Evolutionary conservation across 2,329 filamentous ascomycete genomes (phyloP).

Genomic region (Diaporthe citrichinensis): DNA sequence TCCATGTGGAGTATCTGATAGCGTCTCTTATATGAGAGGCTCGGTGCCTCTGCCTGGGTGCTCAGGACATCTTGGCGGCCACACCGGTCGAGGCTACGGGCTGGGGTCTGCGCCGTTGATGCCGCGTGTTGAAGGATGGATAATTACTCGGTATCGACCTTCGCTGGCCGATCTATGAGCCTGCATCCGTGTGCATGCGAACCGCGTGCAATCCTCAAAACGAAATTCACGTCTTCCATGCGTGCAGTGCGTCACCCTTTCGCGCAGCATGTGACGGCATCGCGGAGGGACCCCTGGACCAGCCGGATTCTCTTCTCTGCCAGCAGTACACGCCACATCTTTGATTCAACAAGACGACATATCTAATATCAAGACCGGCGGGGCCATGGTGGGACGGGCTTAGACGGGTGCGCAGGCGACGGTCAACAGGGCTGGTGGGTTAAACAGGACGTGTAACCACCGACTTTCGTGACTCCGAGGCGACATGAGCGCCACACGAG

Average conservation of each 20-base stretch:
- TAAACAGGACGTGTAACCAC: neutral
- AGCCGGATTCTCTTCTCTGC: conserved; percentile 14
- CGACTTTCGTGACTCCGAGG: neutral
- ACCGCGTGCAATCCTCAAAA: neutral
- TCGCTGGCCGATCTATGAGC: neutral
- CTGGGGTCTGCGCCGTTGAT: neutral
- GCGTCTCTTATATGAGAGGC: neutral
- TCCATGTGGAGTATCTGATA: neutral
- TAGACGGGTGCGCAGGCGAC: conserved; percentile 12
- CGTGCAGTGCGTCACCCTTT: neutral
- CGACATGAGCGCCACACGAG: neutral
- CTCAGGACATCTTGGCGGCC: neutral
- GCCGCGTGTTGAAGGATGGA: neutral
- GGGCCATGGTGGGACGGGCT: conserved; percentile 4
- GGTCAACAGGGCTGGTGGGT: conserved; percentile 10
- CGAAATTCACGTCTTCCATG: neutral
- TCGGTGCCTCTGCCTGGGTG: neutral
- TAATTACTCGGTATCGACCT: neutral
- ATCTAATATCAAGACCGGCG: conserved; percentile 31
- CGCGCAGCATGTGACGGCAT: conserved; percentile 14
- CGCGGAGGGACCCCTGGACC: neutral
- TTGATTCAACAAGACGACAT: conserved; percentile 31
- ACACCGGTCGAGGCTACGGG: neutral
- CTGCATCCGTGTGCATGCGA: neutral
- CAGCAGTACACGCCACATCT: conserved; percentile 29